Evolutionary conservation across 2,329 filamentous ascomycete species (phyloP).

Genomic region (Colletotrichum chrysophilum): DNA sequence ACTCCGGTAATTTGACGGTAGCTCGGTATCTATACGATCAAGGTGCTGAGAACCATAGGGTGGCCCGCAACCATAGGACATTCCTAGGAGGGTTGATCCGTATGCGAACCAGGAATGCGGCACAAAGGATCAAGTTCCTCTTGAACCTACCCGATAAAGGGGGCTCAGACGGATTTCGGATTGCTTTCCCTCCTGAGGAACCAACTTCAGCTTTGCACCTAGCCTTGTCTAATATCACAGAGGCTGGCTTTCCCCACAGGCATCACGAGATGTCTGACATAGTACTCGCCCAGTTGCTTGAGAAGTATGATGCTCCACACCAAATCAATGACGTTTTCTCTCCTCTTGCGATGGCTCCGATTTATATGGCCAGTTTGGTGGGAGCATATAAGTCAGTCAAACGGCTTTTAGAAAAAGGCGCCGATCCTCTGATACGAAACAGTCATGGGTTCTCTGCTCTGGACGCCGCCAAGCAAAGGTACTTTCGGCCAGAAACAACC

Average conservation of each 20-base stretch:
- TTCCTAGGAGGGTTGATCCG: not conserved
- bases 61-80: not conserved
- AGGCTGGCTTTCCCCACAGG: not conserved
- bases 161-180: not conserved
- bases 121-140: not conserved
- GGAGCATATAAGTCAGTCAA: not conserved
- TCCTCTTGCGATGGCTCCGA: not conserved
- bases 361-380: not conserved
- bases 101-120: not conserved
- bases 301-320: not conserved
- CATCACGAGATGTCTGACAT: not conserved
- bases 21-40: not conserved
- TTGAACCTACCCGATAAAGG: not conserved
- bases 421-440: not conserved
- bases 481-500: not conserved
- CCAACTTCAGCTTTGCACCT: not conserved
- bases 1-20: not conserved
- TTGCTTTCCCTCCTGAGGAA: not conserved
- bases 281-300: not conserved
- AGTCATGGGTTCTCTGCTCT: not conserved
- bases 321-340: not conserved
- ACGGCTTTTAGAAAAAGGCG: not conserved
- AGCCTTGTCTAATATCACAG: not conserved
- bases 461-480: not conserved
- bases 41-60: not conserved